Evolutionary conservation across 495 filamentous ascomycete species (phyloP), one percentile per base, ranked within the genome.

Genomic region (Viridothelium virens): DNA sequence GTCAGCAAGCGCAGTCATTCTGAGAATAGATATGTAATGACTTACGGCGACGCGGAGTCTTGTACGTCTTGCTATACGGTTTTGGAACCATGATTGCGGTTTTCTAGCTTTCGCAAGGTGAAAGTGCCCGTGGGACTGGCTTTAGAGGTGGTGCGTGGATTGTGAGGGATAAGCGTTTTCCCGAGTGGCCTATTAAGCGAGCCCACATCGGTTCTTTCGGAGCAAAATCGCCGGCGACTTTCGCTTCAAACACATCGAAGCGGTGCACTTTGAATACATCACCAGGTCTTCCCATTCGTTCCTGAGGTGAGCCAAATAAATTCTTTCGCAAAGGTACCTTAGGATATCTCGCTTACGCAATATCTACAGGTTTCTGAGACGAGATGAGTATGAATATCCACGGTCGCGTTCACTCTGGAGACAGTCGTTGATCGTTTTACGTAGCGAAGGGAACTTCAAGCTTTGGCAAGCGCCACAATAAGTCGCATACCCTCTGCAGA

Each of bases 391-490:
- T 56, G 70, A 39, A n/a, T 7, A 1, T 50, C 33, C 64, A 11
- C 5, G 36, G 1, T 38, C 31, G 18, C 3, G 44, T n/a, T 7
- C n/a, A 46, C 9, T 9, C 33, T 48, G 4, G 4, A 25, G 34
- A 46, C 38, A 36, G 61, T 61, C 41, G 48, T 63, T 72, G 53
- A 68, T 44, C 37, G 18, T 38, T 2, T 9, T 48, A 63, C 56
- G 80, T 75, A 87, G 85, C 86, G 78, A 96, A 96, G 90, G 92
- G 92, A 87, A 96, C 92, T 77, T 91, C 89, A 79, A 91, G 88
- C 84, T 96, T 96, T 81, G 92, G 92, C 81, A 94, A 93, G 87
- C 91, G 91, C 86, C 91, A 98, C 86, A 98, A 93, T 85, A 98
- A 98, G 85, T 91, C 95, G 81, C 94, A 98, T 86, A 94, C 91